Evolutionary conservation across 2,329 filamentous ascomycete species (phyloP).

Genomic region (Thelonectria olida): DNA sequence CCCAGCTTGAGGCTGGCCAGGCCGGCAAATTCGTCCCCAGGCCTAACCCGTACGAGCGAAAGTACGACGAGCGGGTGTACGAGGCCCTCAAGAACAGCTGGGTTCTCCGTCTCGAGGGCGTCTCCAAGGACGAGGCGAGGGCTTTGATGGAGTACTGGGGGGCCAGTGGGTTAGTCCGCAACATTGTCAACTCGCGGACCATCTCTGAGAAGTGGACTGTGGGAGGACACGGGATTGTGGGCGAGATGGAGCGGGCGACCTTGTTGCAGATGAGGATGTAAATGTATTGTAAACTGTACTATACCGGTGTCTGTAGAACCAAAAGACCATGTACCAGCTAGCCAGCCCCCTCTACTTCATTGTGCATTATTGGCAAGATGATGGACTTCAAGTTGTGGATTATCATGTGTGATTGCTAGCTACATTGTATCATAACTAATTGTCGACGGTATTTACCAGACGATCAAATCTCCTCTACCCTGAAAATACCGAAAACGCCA

Average conservation of each 20-base stretch:
- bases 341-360: neutral
- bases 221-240: constrained; percentile 81
- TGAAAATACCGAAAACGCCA: constrained; percentile 45
- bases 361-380: neutral
- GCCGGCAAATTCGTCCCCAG: constrained; percentile 48
- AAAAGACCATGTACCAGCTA: constrained; percentile 12
- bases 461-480: constrained; percentile 31
- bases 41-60: constrained; percentile 63
- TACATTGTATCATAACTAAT: constrained; percentile 26
- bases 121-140: constrained; percentile 79
- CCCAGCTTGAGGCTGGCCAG: constrained; percentile 59
- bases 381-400: neutral
- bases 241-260: constrained; percentile 80
- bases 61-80: constrained; percentile 67
- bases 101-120: constrained; percentile 68
- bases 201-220: constrained; percentile 87
- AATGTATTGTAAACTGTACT: constrained; percentile 44
- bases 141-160: constrained; percentile 94
- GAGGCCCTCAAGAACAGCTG: constrained; percentile 59
- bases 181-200: constrained; percentile 72
- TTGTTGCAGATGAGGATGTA: constrained; percentile 60
- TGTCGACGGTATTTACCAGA: constrained; percentile 24
- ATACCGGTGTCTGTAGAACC: constrained; percentile 35
- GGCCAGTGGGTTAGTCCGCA: constrained; percentile 80
- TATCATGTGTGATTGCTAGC: neutral